These are phyloP conservation scores for Alternaria dauci DNA, from an alignment of 2,329 filamentous ascomycete species.

Conservation along the genomic window DNA sequence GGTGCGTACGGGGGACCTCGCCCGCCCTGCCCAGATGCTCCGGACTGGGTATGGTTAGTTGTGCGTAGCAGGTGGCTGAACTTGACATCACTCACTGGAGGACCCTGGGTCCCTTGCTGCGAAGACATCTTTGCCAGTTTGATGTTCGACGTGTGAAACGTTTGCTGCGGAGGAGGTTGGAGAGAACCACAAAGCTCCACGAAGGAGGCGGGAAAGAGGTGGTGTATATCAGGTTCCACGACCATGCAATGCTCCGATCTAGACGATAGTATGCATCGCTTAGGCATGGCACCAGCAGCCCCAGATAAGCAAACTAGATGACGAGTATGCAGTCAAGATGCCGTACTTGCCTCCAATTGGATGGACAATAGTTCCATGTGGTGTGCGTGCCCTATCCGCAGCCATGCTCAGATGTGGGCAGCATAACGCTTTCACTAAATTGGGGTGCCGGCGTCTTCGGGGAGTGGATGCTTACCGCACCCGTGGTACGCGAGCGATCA, in stretches of 20 bases:
- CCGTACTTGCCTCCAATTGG: constrained; percentile 28
- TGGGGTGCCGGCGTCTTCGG: constrained; percentile 22
- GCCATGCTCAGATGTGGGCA: constrained; percentile 18
- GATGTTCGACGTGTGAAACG: constrained; percentile 7
- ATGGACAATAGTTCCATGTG: constrained; percentile 14
- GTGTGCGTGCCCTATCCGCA: constrained; percentile 14
- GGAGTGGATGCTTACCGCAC: constrained; percentile 6
- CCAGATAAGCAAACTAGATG: constrained; percentile 32
- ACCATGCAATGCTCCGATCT: constrained; percentile 22
- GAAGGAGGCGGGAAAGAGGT: constrained; percentile 9
- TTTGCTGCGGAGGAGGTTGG: constrained; percentile 8
- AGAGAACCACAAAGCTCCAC: constrained; percentile 18
- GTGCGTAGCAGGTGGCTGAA: not conserved
- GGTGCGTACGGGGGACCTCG: constrained; percentile 44
- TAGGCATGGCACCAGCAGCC: constrained; percentile 25
- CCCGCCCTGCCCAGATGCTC: constrained; percentile 1
- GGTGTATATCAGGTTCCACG: constrained; percentile 34
- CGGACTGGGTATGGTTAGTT: constrained; percentile 20
- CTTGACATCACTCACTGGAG: constrained; percentile 14
- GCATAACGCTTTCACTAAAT: constrained; percentile 19
- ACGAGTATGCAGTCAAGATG: constrained; percentile 28
- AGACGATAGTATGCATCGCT: constrained; percentile 27
- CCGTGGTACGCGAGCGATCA: constrained; percentile 10
- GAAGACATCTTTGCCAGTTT: constrained; percentile 22
- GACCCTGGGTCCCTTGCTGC: constrained; percentile 14